Evolutionary conservation across 371 early-diverging fungal genomes (phyloP), one percentile per base, ranked within the genome.

Genomic region (Circinella minor): DNA sequence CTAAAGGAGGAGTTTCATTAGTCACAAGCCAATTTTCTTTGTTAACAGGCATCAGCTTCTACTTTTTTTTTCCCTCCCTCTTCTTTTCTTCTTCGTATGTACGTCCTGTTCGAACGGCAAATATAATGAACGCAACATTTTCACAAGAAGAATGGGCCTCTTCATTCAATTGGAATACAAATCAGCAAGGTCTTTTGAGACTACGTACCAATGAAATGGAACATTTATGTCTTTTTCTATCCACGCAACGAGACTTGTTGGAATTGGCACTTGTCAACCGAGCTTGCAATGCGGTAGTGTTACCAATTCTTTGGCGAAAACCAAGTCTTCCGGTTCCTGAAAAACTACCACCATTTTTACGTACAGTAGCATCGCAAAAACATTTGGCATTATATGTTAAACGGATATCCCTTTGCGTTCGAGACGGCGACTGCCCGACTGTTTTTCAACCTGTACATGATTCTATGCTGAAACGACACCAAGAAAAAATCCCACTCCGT

Each of bases 251-350:
- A 9, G 82, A 80, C 63, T 55, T 64, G 36, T 75, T 73, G 27
- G 67, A 73, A 55, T 73, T 76, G 2, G 77, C 79, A 38, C 67
- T 80, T 0, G 72, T 80, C 49, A 73, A 79, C 36, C 71, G 63
- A 0, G 37, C 63, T n/a, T 84, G 84, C 81, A 51, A 36, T 4
- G 54, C 63, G 10, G 80, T 78, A 3, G 82, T 82, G 1, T 75
- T 69, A 10, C 65, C 65, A 34, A 77, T 77, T 4, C 51, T 84
- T 15, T 84, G 82, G 82, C 72, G 79, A 71, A 69, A 66, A 10
- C 76, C 78, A 0, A 51, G 65, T 18, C 71, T 84, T 38, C 65
- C 65, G 18, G 36, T 46, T 36, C 79, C 84, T 13, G 55, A 51
- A 0, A 59, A 66, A 4, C 74, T 81, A 13, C 51, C 71, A 34